phyloP scores from a whole-genome alignment of 78 protist genomes.

The Isochrysis galbana region DNA sequence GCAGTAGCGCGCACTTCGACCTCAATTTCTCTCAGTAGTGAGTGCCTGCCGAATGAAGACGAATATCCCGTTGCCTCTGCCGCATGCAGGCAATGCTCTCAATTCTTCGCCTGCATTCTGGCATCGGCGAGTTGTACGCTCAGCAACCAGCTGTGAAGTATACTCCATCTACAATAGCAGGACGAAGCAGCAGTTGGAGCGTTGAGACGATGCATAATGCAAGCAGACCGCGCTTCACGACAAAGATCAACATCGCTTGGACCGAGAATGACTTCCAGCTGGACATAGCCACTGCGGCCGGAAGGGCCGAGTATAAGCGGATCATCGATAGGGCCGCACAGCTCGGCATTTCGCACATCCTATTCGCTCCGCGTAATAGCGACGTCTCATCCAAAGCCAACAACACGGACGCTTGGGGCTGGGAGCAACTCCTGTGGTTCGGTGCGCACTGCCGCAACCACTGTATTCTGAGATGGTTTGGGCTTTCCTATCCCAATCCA shows the following conservation, averaged over 20 bases:
- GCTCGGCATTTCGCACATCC: neutral
- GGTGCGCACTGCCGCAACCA: no score
- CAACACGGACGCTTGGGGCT: slow-evolving; percentile 49
- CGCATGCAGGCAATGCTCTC: no score
- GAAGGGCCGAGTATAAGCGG: slow-evolving; percentile 26
- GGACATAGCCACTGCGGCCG: neutral
- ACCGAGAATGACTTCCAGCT: slow-evolving; percentile 40
- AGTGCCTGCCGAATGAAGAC: no score
- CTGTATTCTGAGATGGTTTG: no score
- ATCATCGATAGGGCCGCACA: slow-evolving; percentile 29
- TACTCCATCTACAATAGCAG: neutral
- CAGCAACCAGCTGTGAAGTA: neutral
- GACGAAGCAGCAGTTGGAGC: no score
- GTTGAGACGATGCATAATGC: neutral
- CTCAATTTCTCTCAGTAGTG: no score
- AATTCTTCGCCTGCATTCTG: neutral
- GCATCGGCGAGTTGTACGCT: neutral
- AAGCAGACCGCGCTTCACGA: neutral
- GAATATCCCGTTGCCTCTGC: no score
- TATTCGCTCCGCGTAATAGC: neutral
- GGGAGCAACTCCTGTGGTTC: slow-evolving; percentile 32
- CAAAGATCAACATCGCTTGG: slow-evolving; percentile 12
- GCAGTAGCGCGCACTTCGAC: no score
- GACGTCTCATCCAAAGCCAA: neutral
- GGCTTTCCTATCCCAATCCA: no score